Percentiles rank a stretch among this genome's conserved stretches.
These are phyloP conservation scores for Leptosphaerulina australis DNA, from an alignment of 2,329 filamentous ascomycete genomes.

Conservation along the genomic window DNA sequence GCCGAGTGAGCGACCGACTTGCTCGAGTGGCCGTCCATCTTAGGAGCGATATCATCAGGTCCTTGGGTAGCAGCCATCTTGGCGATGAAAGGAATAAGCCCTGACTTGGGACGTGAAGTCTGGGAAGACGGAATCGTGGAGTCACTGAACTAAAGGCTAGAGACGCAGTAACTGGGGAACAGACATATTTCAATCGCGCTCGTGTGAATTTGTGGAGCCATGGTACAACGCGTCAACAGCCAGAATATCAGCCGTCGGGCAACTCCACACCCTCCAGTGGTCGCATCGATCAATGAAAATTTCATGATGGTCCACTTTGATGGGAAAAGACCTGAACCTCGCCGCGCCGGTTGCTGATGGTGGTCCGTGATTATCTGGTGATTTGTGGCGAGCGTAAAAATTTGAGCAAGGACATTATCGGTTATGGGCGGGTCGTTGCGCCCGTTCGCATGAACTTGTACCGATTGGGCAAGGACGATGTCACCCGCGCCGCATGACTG, in stretches of 20 bases:
- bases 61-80: constrained; percentile 32
- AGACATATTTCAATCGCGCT: constrained; percentile 33
- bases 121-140: constrained; percentile 16
- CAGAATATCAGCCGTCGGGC: constrained; percentile 32
- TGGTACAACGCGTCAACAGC: constrained; percentile 22
- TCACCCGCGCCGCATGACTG: constrained; percentile 19
- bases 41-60: constrained; percentile 34
- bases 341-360: constrained; percentile 24
- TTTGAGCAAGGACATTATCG: constrained; percentile 30
- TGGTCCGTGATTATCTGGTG: constrained; percentile 30
- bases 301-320: constrained; percentile 42
- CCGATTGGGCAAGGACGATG: constrained; percentile 14
- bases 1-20: constrained; percentile 40
- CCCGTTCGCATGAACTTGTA: constrained; percentile 20
- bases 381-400: constrained; percentile 31
- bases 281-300: constrained; percentile 35
- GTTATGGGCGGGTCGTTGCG: constrained; percentile 32
- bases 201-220: constrained; percentile 27
- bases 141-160: constrained; percentile 25
- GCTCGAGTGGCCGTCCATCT: constrained; percentile 38
- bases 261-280: constrained; percentile 35
- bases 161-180: constrained; percentile 22
- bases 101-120: constrained; percentile 20
- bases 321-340: constrained; percentile 24
- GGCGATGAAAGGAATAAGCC: constrained; percentile 16